Conservation (phyloP, 2,329 filamentous ascomycete genomes). For the Balansia obtecta region DNA sequence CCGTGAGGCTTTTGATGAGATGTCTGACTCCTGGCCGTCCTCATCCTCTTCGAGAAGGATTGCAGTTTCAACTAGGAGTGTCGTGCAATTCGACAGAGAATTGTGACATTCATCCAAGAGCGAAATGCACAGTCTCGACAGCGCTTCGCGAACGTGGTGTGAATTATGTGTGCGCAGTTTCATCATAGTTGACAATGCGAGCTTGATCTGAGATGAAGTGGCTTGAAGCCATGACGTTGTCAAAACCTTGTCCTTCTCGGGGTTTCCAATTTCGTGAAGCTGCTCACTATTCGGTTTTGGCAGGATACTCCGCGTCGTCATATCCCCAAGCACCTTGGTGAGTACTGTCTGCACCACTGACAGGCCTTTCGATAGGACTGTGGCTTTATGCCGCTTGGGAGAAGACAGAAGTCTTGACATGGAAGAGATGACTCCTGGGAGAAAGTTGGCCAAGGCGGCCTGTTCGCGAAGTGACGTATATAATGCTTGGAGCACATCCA, state of each 20-base stretch:
- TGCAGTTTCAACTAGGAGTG: slow-evolving; percentile 69
- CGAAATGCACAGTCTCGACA: slow-evolving; percentile 59
- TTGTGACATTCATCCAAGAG: slow-evolving; percentile 68
- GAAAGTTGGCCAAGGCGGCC: slow-evolving; percentile 68
- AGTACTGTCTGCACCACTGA: slow-evolving; percentile 43
- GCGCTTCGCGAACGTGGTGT: slow-evolving; percentile 51
- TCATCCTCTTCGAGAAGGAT: slow-evolving; percentile 52
- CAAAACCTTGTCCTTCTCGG: slow-evolving; percentile 24
- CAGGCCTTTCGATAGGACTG: slow-evolving; percentile 52
- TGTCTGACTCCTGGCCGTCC: slow-evolving; percentile 26
- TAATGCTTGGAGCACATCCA: slow-evolving; percentile 50
- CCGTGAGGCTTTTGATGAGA: slow-evolving; percentile 19
- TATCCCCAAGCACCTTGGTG: slow-evolving; percentile 43
- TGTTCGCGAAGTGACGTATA: slow-evolving; percentile 54
- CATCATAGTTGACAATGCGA: slow-evolving; percentile 66
- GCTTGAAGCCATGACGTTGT: slow-evolving; percentile 61
- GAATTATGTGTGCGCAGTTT: slow-evolving; percentile 62
- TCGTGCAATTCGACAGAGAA: slow-evolving; percentile 55
- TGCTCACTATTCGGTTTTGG: slow-evolving; percentile 17
- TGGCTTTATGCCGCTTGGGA: slow-evolving; percentile 42
- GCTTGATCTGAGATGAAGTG: slow-evolving; percentile 68
- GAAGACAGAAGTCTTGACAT: slow-evolving; percentile 64
- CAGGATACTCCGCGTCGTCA: slow-evolving; percentile 37
- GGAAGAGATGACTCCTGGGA: slow-evolving; percentile 77
- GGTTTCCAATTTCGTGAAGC: slow-evolving; percentile 11